Percentiles rank a stretch among this genome's conserved stretches.
Conservation (phyloP, 2,329 filamentous ascomycete species). For the Dryadomyces quercus-mongolicae region DNA sequence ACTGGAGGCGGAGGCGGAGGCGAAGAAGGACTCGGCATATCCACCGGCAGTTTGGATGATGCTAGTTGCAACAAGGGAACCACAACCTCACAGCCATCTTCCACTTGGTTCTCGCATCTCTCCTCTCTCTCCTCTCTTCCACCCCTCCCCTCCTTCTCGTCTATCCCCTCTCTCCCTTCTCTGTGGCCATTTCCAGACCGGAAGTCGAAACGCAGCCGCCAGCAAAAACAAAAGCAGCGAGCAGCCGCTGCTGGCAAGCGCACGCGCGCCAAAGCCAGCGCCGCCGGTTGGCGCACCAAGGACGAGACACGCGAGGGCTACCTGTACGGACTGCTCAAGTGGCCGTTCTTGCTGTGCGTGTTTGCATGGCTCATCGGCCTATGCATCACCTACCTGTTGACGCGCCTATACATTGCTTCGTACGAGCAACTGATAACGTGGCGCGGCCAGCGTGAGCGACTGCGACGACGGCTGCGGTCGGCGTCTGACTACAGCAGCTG, state of each 20-base stretch:
- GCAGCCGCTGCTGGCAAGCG: slow-evolving; percentile 19
- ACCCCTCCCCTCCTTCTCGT: no score
- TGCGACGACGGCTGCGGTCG: slow-evolving; percentile 59
- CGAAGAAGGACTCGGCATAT: no score
- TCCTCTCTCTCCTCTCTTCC: no score
- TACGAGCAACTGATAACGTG: slow-evolving; percentile 91
- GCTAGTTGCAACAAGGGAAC: no score
- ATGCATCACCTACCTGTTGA: slow-evolving; percentile 62
- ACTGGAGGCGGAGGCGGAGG: no score
- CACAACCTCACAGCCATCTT: no score
- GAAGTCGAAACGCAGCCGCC: neutral
- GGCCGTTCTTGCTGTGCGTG: slow-evolving; percentile 75
- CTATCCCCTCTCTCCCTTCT: no score
- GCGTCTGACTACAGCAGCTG: slow-evolving; percentile 73
- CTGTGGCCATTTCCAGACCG: no score
- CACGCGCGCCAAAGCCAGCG: slow-evolving; percentile 5
- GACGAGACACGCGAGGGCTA: slow-evolving; percentile 95
- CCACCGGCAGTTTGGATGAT: no score
- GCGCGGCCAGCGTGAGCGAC: slow-evolving; percentile 62
- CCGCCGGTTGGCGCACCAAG: slow-evolving; percentile 45
- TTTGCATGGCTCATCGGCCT: slow-evolving; percentile 69
- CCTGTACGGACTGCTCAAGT: slow-evolving; percentile 80
- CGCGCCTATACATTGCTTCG: slow-evolving; percentile 76
- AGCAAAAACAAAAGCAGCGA: neutral
- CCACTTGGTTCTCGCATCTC: no score